Conservation (phyloP, 352 stramenopile genomes). For the Phytopythium litorale region DNA sequence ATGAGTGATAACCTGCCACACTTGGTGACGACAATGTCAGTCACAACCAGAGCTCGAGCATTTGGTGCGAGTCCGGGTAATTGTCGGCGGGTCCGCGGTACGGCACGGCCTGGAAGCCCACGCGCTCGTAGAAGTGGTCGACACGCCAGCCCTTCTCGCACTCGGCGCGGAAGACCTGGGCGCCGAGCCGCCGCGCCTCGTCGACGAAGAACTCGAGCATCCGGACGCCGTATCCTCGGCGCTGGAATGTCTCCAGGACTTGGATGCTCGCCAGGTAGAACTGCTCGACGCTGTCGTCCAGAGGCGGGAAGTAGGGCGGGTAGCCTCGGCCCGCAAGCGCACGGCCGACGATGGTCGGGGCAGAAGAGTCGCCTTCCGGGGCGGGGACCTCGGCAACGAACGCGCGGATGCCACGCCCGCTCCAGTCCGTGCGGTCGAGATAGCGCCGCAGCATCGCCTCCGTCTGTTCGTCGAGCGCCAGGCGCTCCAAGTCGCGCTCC, state of each 20-base stretch:
- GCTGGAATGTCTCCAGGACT: conserved; percentile 18
- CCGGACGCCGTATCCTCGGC: conserved; percentile 11
- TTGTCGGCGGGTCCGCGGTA: conserved; percentile 23
- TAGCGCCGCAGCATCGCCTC: conserved; percentile 7
- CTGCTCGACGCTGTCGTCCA: conserved; percentile 16
- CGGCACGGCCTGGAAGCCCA: conserved; percentile 19
- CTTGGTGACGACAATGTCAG: not conserved
- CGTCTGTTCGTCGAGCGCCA: not conserved
- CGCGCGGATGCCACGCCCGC: conserved; percentile 14
- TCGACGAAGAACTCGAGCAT: conserved; percentile 18
- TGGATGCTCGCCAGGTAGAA: conserved; percentile 22
- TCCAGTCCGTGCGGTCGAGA: conserved; percentile 21
- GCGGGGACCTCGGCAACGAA: conserved; percentile 21
- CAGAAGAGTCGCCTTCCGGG: not conserved
- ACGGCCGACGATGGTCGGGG: not conserved
- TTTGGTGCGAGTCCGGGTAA: conserved; percentile 31
- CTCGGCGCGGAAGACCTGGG: conserved; percentile 21
- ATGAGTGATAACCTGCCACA: no score
- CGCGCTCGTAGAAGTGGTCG: conserved; percentile 15
- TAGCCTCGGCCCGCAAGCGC: conserved; percentile 19
- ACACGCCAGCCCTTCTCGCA: conserved; percentile 29
- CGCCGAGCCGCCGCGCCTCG: conserved; percentile 9
- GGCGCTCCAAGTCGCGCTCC: not conserved
- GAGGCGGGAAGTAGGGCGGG: conserved; percentile 25
- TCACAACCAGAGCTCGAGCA: conserved; percentile 35